These are phyloP conservation scores for Xylaria sp. DNA, from an alignment of 495 filamentous ascomycete species.

Conservation along the genomic window DNA sequence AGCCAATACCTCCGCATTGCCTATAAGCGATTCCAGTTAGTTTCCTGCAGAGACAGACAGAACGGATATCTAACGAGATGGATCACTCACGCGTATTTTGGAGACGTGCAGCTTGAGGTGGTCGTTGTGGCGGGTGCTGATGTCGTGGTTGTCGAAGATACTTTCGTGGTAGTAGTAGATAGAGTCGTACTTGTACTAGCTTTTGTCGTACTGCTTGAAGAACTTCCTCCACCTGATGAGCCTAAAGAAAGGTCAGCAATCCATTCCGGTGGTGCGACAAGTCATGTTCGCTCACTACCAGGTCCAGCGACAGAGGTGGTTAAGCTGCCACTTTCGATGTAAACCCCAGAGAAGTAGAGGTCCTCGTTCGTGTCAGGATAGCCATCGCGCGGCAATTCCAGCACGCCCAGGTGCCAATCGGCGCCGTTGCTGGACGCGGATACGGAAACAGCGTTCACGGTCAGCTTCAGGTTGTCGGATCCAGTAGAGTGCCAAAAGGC, in stretches of 20 bases:
- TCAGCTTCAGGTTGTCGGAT: conserved; percentile 53
- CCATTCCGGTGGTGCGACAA: neutral
- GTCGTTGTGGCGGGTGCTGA: conserved; percentile 23
- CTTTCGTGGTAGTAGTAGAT: conserved; percentile 23
- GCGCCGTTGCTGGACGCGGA: conserved; percentile 63
- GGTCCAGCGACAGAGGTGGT: conserved; percentile 57
- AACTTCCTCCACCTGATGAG: conserved; percentile 21
- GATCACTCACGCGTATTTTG: conserved; percentile 26
- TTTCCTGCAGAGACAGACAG: neutral
- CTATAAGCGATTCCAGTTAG: conserved; percentile 27
- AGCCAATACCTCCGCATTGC: conserved; percentile 58
- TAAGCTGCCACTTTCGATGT: conserved; percentile 62
- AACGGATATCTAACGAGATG: neutral
- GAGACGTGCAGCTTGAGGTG: conserved; percentile 21
- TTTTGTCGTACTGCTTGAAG: conserved; percentile 27
- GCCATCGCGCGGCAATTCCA: conserved; percentile 61
- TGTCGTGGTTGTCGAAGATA: conserved; percentile 23
- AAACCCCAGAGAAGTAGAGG: conserved; percentile 70
- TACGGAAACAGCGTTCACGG: conserved; percentile 55
- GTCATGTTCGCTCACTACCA: conserved; percentile 26
- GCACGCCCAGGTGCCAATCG: conserved; percentile 70
- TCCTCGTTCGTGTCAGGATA: conserved; percentile 56
- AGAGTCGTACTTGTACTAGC: conserved; percentile 13
- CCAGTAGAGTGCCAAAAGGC: conserved; percentile 66
- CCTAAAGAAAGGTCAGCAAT: conserved; percentile 17